A percentile compares a stretch with the other conserved stretches of the same genome.
phyloP scores from a whole-genome alignment of 345 rosid species.

The Bruguiera sexangula region DNA sequence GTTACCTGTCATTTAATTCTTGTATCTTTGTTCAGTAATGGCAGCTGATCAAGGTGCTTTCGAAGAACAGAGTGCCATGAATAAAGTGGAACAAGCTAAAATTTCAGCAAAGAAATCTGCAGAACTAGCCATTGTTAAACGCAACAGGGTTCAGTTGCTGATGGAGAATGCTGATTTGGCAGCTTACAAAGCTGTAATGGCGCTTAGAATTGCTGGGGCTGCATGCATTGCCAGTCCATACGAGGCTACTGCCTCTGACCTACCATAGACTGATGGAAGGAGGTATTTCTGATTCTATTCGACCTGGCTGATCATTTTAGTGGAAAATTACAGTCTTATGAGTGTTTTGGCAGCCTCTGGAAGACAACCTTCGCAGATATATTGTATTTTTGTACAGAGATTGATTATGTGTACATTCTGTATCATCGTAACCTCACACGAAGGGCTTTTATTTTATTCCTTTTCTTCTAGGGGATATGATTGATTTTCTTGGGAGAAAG shows the following conservation, averaged over 20 bases:
- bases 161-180: slow-evolving; percentile 82
- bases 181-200: slow-evolving; percentile 64
- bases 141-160: slow-evolving; percentile 63
- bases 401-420: slow-evolving; percentile 40
- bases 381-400: slow-evolving; percentile 42
- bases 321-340: slow-evolving; percentile 9
- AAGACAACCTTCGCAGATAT: slow-evolving; percentile 7
- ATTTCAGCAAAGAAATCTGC: slow-evolving; percentile 33
- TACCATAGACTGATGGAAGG: slow-evolving; percentile 28
- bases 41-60: slow-evolving; percentile 44
- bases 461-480: slow-evolving; percentile 8
- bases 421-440: slow-evolving; percentile 37
- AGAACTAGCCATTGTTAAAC: slow-evolving; percentile 53
- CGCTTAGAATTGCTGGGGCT: slow-evolving; percentile 67
- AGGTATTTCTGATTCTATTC: slow-evolving; percentile 1
- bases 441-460: slow-evolving; percentile 10
- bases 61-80: slow-evolving; percentile 43
- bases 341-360: slow-evolving; percentile 23
- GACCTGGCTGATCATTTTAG: slow-evolving; percentile 2
- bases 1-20: not conserved
- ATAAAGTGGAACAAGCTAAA: slow-evolving; percentile 51
- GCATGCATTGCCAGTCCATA: slow-evolving; percentile 35
- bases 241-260: slow-evolving; percentile 27
- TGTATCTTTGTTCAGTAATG: slow-evolving; percentile 26
- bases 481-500: slow-evolving; percentile 5